Base-by-base conservation (phyloP, 1,139 yeast genomes). In the Saccharomyces pastorianus region DNA sequence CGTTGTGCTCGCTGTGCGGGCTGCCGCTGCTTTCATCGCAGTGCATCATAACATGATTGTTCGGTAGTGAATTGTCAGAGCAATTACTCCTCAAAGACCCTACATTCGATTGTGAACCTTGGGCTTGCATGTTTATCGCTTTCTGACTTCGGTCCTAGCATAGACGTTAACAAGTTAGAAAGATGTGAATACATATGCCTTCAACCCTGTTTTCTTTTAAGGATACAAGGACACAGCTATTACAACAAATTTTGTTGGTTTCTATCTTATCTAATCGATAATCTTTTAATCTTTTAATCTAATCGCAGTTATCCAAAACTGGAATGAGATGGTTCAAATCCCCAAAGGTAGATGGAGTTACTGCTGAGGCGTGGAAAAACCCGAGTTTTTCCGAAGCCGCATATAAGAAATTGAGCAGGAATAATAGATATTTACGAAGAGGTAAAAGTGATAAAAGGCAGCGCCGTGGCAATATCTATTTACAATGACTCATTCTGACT, bases 21-120 rank as follows among this genome's bases (percentile, higher is more conserved):
- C 25, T 38, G 44, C 44, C 20, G 25, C 44, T 38, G 44, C n/a
- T 17, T 17, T 38, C 25, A 25, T 5, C 44, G n/a, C 44, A 25
- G 25, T 38, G 44, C 25, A 38, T 82, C 31, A 63, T 17, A 17
- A 38, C 44, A 9, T 17, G 23, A 20, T 38, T 50, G 25, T 20
- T 6, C 11, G 44, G 26, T 17, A 38, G 20, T 17, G 44, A 38
- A 38, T 9, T 17, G 4, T 38, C 44, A 9, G 44, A 38, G 44
- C 20, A 17, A 17, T 38, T 17, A 38, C 44, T 38, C 13, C 44
- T 38, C 44, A 38, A 17, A 38, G 44, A 38, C n/a, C n/a, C 44
- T 17, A 38, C 20, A 20, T 44, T n/a, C 14, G 48, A 29, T 13
- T 49, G 32, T 26, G 20, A 32, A 17, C 31, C 28, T 42, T 32